Base-by-base conservation (phyloP, 345 rosid species). In the Ceriops zippeliana region DNA sequence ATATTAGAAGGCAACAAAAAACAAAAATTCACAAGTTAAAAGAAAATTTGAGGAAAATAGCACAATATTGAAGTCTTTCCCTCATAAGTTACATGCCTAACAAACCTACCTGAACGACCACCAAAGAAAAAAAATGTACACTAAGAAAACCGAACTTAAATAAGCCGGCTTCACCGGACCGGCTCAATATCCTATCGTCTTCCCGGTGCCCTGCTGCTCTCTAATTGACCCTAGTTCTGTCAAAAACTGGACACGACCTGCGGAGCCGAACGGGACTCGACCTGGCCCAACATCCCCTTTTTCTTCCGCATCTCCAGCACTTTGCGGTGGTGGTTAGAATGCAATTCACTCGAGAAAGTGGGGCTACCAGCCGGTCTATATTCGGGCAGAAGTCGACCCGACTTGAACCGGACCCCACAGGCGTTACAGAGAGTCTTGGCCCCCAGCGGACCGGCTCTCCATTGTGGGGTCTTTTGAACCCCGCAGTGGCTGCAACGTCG, bases 351-450 rank as follows among this genome's bases (percentile, higher is more conserved):
- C 7, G 96, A 89, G 47, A 89, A 89, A 0, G 98, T 91, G 24
- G 97, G 98, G 80, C 98, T 93, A 62, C 92, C 84, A 52, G 96
- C 97, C 3, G 98, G 97, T 73, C 98, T 76, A 69, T 91, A 93
- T 68, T 93, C 97, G 16, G 98, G 97, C 34, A 87, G 71, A 10
- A 93, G 80, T 71, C 98, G 84, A 34, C 98, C 98, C 27, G 97
- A 93, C 74, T 93, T 93, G 75, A 74, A 91, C 77, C 97, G 76
- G 57, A 93, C 97, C 7, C 98, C 97, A 24, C 97, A 93, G 0
- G 97, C 97, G 75, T 93, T 93, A 70, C 98, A 93, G 20, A 93
- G 75, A 21, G 96, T 90, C 81, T 93, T 93, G 37, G 90, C 83
- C 34, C 98, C 98, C 28, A 79, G 72, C 21, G 98, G 98, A 47